Evolutionary conservation across 108 stramenopile genomes (phyloP).

Genomic region (Nitzschia inconspicua): DNA sequence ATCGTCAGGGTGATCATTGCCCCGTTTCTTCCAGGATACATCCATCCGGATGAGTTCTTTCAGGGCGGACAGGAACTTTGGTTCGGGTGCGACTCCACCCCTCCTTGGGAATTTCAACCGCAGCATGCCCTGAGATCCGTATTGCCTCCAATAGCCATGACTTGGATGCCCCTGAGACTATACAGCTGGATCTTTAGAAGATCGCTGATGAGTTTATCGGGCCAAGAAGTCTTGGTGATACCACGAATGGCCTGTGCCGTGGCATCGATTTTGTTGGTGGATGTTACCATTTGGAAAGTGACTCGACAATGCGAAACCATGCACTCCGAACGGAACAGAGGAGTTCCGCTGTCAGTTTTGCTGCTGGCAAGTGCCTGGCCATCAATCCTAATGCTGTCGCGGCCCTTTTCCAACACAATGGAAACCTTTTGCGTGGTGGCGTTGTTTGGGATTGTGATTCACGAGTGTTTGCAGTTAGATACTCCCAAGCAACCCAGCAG

Average conservation of each 20-base stretch:
- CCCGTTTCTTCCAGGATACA: slow-evolving; percentile 55
- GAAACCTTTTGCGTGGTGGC: slow-evolving; percentile 65
- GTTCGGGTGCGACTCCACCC: slow-evolving; percentile 44
- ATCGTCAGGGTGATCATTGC: slow-evolving; percentile 23
- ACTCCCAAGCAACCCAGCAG: slow-evolving; percentile 6
- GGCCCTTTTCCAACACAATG: slow-evolving; percentile 80
- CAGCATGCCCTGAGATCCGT: slow-evolving; percentile 73
- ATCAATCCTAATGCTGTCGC: slow-evolving; percentile 45
- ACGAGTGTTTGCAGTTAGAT: background rate
- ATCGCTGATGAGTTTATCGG: slow-evolving; percentile 28
- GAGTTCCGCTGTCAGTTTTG: slow-evolving; percentile 41
- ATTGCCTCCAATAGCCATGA: slow-evolving; percentile 66
- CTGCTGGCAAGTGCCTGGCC: slow-evolving; percentile 72
- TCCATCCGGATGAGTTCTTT: slow-evolving; percentile 87
- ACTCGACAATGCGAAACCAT: background rate
- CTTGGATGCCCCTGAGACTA: slow-evolving; percentile 49
- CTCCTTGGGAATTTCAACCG: slow-evolving; percentile 80
- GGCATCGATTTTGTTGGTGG: slow-evolving; percentile 51
- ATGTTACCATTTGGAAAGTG: slow-evolving; percentile 45
- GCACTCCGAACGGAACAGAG: background rate
- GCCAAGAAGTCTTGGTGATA: slow-evolving; percentile 57
- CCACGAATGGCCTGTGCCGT: slow-evolving; percentile 66
- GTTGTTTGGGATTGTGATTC: slow-evolving; percentile 34
- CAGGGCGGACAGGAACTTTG: slow-evolving; percentile 81
- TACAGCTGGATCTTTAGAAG: slow-evolving; percentile 19